A percentile compares a stretch with the other conserved stretches of the same genome.
These are phyloP conservation scores for Fusarium multiceps DNA, from an alignment of 2,329 filamentous ascomycete species.

Conservation along the genomic window DNA sequence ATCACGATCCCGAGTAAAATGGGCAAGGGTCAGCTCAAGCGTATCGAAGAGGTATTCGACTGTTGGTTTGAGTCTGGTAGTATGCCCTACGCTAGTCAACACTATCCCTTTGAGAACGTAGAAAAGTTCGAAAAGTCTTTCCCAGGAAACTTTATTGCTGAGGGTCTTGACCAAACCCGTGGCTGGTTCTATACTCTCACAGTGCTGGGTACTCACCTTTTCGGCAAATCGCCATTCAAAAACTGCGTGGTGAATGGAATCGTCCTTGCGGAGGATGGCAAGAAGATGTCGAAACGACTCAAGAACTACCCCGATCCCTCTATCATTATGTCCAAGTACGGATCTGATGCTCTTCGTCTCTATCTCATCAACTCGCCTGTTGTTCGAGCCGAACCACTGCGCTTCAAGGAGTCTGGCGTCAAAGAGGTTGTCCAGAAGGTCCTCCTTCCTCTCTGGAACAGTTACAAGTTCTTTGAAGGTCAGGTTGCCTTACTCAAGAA, in stretches of 20 bases:
- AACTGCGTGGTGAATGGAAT: slow-evolving; percentile 98
- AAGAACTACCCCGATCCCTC: slow-evolving; percentile 95
- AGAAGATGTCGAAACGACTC: slow-evolving; percentile 98
- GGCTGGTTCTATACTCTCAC: slow-evolving; percentile 97
- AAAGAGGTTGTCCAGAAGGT: slow-evolving; percentile 96
- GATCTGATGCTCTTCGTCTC: slow-evolving; percentile 91
- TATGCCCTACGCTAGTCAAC: slow-evolving; percentile 92
- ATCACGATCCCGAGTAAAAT: slow-evolving; percentile 93
- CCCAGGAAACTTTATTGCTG: slow-evolving; percentile 93
- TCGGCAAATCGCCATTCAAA: slow-evolving; percentile 86
- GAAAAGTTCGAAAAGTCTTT: slow-evolving; percentile 84
- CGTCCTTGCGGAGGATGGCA: slow-evolving; percentile 91
- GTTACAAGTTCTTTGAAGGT: slow-evolving; percentile 94
- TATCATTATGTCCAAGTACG: slow-evolving; percentile 86
- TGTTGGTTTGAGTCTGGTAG: slow-evolving; percentile 98
- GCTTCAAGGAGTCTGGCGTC: slow-evolving; percentile 91
- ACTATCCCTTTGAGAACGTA: slow-evolving; percentile 92
- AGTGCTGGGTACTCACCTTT: slow-evolving; percentile 88
- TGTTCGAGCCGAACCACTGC: slow-evolving; percentile 87
- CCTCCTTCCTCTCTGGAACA: slow-evolving; percentile 92
- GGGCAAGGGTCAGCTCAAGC: slow-evolving; percentile 84
- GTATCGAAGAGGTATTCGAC: slow-evolving; percentile 91
- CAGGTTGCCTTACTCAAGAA: slow-evolving; percentile 90
- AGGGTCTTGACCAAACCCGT: slow-evolving; percentile 91
- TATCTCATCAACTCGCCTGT: slow-evolving; percentile 98